Evolutionary conservation across 352 stramenopile species (phyloP), one percentile per base, ranked within the genome.

Genomic region (Globisporangium megalacanthum): DNA sequence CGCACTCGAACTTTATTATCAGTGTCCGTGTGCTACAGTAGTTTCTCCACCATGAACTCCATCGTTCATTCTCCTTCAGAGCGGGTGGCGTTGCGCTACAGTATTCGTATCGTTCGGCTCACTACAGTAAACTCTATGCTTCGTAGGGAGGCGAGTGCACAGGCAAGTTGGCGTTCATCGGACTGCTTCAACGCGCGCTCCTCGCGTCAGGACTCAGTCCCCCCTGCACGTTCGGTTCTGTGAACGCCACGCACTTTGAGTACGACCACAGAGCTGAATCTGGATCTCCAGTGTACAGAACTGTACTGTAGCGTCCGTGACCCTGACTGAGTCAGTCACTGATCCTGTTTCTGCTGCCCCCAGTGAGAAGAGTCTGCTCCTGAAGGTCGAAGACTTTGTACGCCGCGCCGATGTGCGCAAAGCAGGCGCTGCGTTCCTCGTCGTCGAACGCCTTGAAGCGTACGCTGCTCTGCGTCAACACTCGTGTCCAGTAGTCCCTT

Each of bases 1-100:
- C 36, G 5, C 61, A 68, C 9, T 75, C 69, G 50, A 92, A 92
- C 57, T 83, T 83, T 55, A 73, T 90, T 56, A 73, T 92, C 58
- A 83, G 75, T 17, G 79, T 89, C 49, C 29, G 65, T 41, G 39
- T 29, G 25, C 25, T 29, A 29, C 25, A 29, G 25, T 29, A 29
- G 25, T 29, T 29, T 29, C 25, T 29, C 25, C 25, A 1, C 25
- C 25, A 29, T 29, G 25, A 29, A 4, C 25, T 29, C 25, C 2
- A 4, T 29, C 25, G 25, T 29, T 29, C 25, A 4, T 29, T 29
- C 25, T 29, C 25, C 25, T 29, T 29, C 25, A 29, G 25, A 29
- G 25, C 25, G 25, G 25, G 25, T 29, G 25, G 4, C 25, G 25
- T 29, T 29, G 25, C 25, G 25, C 25, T 29, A 29, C 25, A 29